Conservation (phyloP, 768 basidiomycete species). For the Auricularia sp. region DNA sequence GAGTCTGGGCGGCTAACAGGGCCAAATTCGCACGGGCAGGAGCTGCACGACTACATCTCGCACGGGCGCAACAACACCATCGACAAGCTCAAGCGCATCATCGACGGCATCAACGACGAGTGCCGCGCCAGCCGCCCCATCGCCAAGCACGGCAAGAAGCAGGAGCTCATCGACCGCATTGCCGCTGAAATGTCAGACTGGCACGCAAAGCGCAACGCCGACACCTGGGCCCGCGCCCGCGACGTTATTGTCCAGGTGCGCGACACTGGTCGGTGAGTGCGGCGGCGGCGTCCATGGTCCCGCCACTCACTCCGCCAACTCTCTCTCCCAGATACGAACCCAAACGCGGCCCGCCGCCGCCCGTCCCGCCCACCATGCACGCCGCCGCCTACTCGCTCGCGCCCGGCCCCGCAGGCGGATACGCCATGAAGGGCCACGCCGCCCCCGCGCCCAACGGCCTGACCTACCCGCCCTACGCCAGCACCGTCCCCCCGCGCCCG, state of each 20-base stretch:
- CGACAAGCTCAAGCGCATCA: constrained; percentile 74
- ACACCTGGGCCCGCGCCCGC: constrained; percentile 63
- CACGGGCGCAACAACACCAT: constrained; percentile 51
- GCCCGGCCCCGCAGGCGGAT: background rate
- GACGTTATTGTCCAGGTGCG: constrained; percentile 58
- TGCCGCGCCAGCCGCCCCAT: constrained; percentile 44
- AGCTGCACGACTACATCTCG: constrained; percentile 58
- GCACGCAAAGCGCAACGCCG: constrained; percentile 43
- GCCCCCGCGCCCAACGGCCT: background rate
- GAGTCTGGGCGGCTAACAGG: background rate
- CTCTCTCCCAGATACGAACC: background rate
- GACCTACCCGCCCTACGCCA: background rate
- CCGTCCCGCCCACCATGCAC: background rate
- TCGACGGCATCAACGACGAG: constrained; percentile 68
- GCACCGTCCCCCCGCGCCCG: background rate
- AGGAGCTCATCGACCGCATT: constrained; percentile 77
- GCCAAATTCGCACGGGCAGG: constrained; percentile 27
- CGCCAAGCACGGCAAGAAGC: constrained; percentile 74
- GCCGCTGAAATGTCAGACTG: constrained; percentile 47
- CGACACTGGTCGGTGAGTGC: constrained; percentile 53
- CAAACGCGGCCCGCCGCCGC: background rate
- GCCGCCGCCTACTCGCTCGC: background rate
- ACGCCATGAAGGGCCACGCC: background rate
- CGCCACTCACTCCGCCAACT: too few relatives aligned
- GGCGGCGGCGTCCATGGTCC: too few relatives aligned